A percentile compares a stretch with the other conserved stretches of the same genome.
These are phyloP conservation scores for Quercus phellos DNA, from an alignment of 331 rosid genomes.

Conservation along the genomic window DNA sequence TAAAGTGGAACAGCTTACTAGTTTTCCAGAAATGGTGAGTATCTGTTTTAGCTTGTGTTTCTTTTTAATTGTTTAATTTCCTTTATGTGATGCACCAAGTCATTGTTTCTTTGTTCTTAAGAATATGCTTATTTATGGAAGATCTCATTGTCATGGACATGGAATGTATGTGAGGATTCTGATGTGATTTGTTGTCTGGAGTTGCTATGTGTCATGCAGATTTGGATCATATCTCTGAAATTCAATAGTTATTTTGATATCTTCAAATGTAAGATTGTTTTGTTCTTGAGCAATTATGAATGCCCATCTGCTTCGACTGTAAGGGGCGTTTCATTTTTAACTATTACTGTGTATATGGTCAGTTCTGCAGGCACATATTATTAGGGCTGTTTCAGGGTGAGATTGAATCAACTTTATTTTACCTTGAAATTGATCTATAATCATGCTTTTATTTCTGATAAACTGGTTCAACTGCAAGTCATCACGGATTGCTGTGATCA, in stretches of 20 bases:
- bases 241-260: background rate
- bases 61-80: background rate
- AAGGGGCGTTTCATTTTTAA: background rate
- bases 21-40: slow-evolving; percentile 88
- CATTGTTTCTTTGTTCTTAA: background rate
- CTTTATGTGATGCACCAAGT: background rate
- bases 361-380: background rate
- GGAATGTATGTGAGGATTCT: background rate
- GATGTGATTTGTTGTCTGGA: background rate
- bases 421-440: background rate
- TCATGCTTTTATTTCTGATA: background rate
- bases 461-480: background rate
- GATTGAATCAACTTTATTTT: background rate
- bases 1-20: slow-evolving; percentile 80
- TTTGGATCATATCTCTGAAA: background rate
- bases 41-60: background rate
- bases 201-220: background rate
- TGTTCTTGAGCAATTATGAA: background rate
- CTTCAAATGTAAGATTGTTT: background rate
- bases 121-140: background rate
- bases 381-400: background rate
- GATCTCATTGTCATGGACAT: background rate
- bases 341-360: background rate
- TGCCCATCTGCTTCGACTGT: background rate
- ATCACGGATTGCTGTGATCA: background rate